Evolutionary conservation across 1,284 basidiomycete species (phyloP), one percentile per base, ranked within the genome.

Genomic region (Afroboletus lepidellus): DNA sequence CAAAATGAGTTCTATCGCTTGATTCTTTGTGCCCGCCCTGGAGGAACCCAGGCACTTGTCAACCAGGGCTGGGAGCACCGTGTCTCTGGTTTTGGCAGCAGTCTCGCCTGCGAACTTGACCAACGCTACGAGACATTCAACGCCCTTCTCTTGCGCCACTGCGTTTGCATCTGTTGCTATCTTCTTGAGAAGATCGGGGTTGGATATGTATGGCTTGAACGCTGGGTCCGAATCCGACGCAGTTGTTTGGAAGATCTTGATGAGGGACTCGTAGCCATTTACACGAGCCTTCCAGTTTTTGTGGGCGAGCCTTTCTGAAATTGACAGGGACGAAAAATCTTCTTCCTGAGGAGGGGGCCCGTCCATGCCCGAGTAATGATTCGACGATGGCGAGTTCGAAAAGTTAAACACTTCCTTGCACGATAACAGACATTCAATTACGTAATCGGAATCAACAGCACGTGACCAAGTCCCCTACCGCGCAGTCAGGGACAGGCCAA

Each of bases 211-310:
- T 23, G 92, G 91, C 62, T 84, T 85, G 77, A 99, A 99, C 43
- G 91, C 90, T 46, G 94, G 92, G 78, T 98, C 96, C 57, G 84
- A 83, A 68, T 98, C 96, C 46, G 92, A 94, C 58, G 88, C 87
- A 36, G 94, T 93, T 51, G 84, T 87, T 65, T 86, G 85, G 70
- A 96, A 95, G 54, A 81, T 83, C 72, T 90, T 87, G 74, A 89
- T 83, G 57, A 98, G 84, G 41, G 91, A 77, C 71, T 93, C 91
- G 71, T 99, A 99, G 51, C 85, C 97, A 66, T 86, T 93, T 62
- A 97, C 83, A 60, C 96, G 86, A 45, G 97, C 96, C 74, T 99
- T 99, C 96, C 96, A 99, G 67, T 96, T 94, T 81, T 98, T 98
- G 78, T 96, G 92, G 12, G 81, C 74, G 56, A 98, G 84, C 43